Conservation (phyloP, 495 filamentous ascomycete species). For the Annulohypoxylon stygium region DNA sequence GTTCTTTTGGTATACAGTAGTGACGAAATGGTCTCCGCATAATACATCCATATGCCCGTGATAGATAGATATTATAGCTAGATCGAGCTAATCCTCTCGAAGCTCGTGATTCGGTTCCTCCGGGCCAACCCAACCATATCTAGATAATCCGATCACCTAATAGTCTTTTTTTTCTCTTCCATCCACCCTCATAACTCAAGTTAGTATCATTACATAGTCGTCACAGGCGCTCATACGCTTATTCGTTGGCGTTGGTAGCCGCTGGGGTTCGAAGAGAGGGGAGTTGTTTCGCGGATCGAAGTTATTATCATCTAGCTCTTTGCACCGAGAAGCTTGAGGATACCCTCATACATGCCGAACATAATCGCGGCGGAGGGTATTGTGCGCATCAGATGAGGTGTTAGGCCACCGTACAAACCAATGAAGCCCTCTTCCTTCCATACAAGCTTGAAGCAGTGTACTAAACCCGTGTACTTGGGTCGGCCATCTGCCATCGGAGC, state of each 20-base stretch:
- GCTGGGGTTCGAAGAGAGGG: neutral
- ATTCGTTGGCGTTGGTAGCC: neutral
- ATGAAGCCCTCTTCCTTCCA: slow-evolving; percentile 87
- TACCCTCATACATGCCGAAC: slow-evolving; percentile 91
- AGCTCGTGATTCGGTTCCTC: neutral
- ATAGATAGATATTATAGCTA: neutral
- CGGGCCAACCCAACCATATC: neutral
- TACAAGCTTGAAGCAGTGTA: slow-evolving; percentile 84
- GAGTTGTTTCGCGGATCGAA: neutral
- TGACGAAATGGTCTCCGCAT: slow-evolving; percentile 4
- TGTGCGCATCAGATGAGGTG: slow-evolving; percentile 86
- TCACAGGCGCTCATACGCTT: neutral
- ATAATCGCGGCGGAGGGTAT: slow-evolving; percentile 92
- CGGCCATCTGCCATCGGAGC: slow-evolving; percentile 78
- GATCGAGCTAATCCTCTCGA: neutral
- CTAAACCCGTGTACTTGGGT: slow-evolving; percentile 83
- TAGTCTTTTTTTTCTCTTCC: neutral
- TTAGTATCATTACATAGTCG: slow-evolving; percentile 23
- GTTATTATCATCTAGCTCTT: slow-evolving; percentile 47
- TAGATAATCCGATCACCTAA: neutral
- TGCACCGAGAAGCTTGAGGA: slow-evolving; percentile 69
- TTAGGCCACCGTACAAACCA: slow-evolving; percentile 86
- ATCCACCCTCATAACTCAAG: slow-evolving; percentile 1
- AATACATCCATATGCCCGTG: neutral
- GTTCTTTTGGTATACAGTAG: slow-evolving; percentile 34